Evolutionary conservation across 345 rosid genomes (phyloP).

Genomic region (Turnera subulata): DNA sequence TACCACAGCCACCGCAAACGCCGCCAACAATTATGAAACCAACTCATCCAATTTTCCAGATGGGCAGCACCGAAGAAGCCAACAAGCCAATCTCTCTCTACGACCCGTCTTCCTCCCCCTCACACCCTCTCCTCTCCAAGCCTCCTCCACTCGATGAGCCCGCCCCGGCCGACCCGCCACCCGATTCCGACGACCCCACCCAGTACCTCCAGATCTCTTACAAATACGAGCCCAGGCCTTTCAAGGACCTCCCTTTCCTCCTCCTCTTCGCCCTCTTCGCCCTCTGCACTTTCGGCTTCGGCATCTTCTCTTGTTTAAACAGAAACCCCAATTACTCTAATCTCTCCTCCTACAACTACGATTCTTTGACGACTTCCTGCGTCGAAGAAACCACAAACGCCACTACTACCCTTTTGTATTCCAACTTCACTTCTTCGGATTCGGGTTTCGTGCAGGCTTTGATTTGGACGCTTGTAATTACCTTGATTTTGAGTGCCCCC

Average conservation of each 20-base stretch:
- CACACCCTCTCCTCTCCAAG: constrained; percentile 69
- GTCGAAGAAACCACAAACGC: constrained; percentile 17
- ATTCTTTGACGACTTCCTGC: constrained; percentile 53
- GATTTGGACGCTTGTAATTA: constrained; percentile 65
- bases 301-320: constrained; percentile 64
- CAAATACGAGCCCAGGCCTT: constrained; percentile 63
- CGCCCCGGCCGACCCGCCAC: constrained; percentile 18
- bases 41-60: constrained; percentile 15
- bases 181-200: constrained; percentile 60
- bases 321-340: constrained; percentile 45
- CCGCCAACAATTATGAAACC: neutral
- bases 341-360: constrained; percentile 54
- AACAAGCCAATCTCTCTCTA: constrained; percentile 31
- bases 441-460: constrained; percentile 36
- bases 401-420: constrained; percentile 10
- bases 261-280: constrained; percentile 58
- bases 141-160: constrained; percentile 40
- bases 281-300: constrained; percentile 65
- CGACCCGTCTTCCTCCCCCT: constrained; percentile 43
- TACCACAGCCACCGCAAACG: constrained; percentile 1
- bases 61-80: constrained; percentile 58
- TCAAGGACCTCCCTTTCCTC: constrained; percentile 74
- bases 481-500: constrained; percentile 66
- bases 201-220: constrained; percentile 88
- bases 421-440: constrained; percentile 22